Evolutionary conservation across 257 asterid genomes (phyloP).

Genomic region (Solanum megistacrolobum): DNA sequence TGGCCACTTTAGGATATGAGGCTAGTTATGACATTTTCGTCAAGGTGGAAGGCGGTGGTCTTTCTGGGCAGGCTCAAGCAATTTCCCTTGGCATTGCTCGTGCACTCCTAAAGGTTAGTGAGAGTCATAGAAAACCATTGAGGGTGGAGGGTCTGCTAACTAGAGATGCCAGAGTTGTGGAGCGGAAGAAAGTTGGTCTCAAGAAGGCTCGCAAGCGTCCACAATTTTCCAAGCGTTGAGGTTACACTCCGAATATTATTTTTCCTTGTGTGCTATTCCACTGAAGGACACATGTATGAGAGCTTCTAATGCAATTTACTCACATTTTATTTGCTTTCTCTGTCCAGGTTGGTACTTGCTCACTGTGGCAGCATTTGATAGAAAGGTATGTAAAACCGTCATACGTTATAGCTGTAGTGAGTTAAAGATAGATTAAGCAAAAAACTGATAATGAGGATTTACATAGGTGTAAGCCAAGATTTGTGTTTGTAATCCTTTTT

Average conservation of each 20-base stretch:
- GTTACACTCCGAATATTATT: conserved; percentile 3
- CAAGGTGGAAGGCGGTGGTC: conserved; percentile 94
- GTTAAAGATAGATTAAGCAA: not conserved
- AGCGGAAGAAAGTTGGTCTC: conserved; percentile 88
- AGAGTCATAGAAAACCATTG: conserved; percentile 66
- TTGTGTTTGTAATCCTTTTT: not conserved
- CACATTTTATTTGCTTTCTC: not conserved
- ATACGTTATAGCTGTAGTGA: not conserved
- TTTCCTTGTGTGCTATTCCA: not conserved
- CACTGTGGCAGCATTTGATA: not conserved
- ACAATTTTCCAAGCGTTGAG: conserved; percentile 94
- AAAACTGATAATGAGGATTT: not conserved
- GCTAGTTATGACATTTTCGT: conserved; percentile 78
- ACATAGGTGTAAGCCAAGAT: not conserved
- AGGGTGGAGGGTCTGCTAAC: conserved; percentile 90
- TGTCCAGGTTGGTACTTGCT: not conserved
- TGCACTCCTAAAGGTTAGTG: conserved; percentile 84
- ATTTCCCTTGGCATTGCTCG: conserved; percentile 90
- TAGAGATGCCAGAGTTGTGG: conserved; percentile 85
- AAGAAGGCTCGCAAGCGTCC: conserved; percentile 96
- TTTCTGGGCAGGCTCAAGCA: conserved; percentile 96
- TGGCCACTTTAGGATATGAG: conserved; percentile 75
- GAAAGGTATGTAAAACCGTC: not conserved
- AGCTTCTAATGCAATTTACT: not conserved
- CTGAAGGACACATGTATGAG: not conserved